Conservation (phyloP, 495 filamentous ascomycete genomes). For the Xylaria palmicola region DNA sequence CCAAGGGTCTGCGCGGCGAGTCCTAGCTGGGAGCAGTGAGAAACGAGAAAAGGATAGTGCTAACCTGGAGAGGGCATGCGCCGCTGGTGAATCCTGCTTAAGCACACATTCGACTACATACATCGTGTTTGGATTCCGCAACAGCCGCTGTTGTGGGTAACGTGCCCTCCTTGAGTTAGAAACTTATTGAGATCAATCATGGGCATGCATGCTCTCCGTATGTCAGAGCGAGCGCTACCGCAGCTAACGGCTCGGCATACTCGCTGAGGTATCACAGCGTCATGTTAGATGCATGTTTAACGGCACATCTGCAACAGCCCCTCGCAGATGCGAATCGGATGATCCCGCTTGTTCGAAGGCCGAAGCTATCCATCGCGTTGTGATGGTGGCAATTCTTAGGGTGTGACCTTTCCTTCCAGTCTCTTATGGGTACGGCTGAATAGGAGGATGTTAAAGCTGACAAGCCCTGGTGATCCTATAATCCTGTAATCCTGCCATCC, state of each 20-base stretch:
- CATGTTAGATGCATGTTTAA: not conserved
- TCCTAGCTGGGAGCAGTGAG: not conserved
- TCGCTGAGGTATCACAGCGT: not conserved
- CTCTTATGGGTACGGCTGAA: slow-evolving; percentile 1
- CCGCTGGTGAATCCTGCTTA: not conserved
- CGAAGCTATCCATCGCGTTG: not conserved
- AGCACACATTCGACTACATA: not conserved
- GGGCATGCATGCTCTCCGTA: not conserved
- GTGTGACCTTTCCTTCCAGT: not conserved
- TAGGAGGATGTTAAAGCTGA: not conserved
- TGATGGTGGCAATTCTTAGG: not conserved
- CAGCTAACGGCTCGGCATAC: not conserved
- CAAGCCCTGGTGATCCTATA: too few species aligned
- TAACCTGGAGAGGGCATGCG: not conserved
- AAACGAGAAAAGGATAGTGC: not conserved
- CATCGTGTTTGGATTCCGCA: not conserved
- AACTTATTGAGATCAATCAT: not conserved
- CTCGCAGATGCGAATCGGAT: not conserved
- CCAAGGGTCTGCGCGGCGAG: not conserved
- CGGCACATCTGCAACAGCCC: not conserved
- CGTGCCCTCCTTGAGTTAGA: not conserved
- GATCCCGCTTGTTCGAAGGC: not conserved
- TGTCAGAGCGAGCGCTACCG: not conserved
- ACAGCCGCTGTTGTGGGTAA: not conserved
- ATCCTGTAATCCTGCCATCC: not conserved